Base-by-base conservation (phyloP, 2,329 filamentous ascomycete species). In the Colletotrichum neosansevieriae region DNA sequence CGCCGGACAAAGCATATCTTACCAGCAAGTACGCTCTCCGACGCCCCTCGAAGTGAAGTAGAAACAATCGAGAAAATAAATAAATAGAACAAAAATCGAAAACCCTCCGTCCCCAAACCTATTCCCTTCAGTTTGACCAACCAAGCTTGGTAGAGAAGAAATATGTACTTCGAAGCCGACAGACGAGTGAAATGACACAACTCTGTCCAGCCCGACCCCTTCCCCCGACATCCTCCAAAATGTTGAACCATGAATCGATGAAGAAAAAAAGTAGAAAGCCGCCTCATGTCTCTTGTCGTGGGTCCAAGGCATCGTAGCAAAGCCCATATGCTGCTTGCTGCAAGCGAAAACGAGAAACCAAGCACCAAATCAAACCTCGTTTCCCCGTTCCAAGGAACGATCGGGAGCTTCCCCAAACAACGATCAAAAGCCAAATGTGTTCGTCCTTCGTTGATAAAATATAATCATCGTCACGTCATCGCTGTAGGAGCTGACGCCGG, bases 271-370 rank as follows among this genome's bases (percentile, higher is more conserved):
- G 32, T 13, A 68, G 32, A 70, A 63, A 54, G 59, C 64, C 58
- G 54, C 58, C 68, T 59, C 51, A 64, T 63, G 45, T 59, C 68
- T 59, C 68, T 63, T 57, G 64, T 70, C 68, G 58, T 70, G 45
- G 45, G 38, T 65, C 65, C 58, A 58, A 70, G 64, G 58, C 64
- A 53, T 70, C 64, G 53, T 68, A 70, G 67, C 67, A 70, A 70
- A 69, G 67, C 51, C 17, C 54, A 49, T 69, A 38, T 69, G 42
- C 63, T 69, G 42, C 34, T 69, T 67, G 67, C 64, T 63, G 54
- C 49, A 63, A 51, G 34, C 29, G 17, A 51, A 51, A 51, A 51
- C n/a, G 47, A 34, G 24, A 24, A 68, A 50, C 9, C 19, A 47
- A 63, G 62, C n/a, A 21, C 34, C n/a, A 42, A n/a, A 29, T 42